phyloP scores from a whole-genome alignment of 371 early-diverging fungal species.

The Circinella umbellata region DNA sequence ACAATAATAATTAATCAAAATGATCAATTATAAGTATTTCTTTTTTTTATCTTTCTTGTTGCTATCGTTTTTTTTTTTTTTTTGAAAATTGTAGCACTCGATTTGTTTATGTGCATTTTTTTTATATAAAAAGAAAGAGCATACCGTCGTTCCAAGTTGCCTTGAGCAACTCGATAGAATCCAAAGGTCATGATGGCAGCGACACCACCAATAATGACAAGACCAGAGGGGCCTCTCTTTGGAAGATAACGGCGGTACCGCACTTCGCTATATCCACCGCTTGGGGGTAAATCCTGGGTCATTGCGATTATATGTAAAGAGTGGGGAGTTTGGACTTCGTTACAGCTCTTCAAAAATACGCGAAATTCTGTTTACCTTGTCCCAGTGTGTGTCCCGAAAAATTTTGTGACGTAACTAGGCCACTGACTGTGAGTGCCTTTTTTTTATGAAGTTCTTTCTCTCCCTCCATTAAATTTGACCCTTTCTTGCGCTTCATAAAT shows the following conservation, averaged over 20 bases:
- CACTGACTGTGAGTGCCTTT: too few relatives aligned
- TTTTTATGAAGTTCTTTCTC: neutral
- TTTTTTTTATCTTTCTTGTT: neutral
- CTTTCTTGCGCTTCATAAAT: too few relatives aligned
- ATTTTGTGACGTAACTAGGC: constrained; percentile 6
- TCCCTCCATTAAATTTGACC: neutral
- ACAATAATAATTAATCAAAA: neutral
- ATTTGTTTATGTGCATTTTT: neutral
- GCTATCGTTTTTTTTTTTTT: neutral
- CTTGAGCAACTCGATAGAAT: constrained; percentile 65
- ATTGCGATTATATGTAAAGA: constrained; percentile 25
- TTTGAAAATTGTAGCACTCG: too few relatives aligned
- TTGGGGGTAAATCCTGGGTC: constrained; percentile 77
- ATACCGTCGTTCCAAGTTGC: constrained; percentile 80
- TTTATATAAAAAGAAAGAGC: neutral
- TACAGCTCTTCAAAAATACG: neutral
- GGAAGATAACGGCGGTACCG: constrained; percentile 90
- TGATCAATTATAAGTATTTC: neutral
- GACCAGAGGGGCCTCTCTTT: constrained; percentile 84
- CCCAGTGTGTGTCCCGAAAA: neutral
- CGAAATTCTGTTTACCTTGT: constrained; percentile 7
- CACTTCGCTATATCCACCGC: constrained; percentile 76
- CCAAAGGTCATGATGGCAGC: constrained; percentile 58
- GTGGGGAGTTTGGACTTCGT: constrained; percentile 25
- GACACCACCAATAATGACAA: constrained; percentile 59